Evolutionary conservation across 148 eudicot species (phyloP).

Genomic region (Salicornia ramosissima): DNA sequence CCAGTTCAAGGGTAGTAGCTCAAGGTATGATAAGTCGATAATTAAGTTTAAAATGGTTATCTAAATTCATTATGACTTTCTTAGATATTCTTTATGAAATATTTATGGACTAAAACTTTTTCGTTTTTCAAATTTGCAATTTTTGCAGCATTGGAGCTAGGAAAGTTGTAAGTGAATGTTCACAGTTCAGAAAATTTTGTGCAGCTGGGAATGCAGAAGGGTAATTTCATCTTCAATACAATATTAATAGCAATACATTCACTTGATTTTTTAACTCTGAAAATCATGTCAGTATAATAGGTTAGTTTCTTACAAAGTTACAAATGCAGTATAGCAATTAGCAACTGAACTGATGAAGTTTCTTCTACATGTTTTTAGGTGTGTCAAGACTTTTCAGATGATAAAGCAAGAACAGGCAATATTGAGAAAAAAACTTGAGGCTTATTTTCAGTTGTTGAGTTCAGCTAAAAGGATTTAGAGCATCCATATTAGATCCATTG

Average conservation of each 20-base stretch:
- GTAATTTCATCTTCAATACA: conserved; percentile 25
- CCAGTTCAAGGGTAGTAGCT: conserved; percentile 78
- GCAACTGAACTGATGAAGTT: background rate
- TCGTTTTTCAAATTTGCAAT: background rate
- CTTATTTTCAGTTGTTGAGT: conserved; percentile 48
- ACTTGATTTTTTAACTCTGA: background rate
- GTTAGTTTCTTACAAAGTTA: background rate
- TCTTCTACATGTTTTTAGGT: conserved; percentile 33
- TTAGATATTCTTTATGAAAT: background rate
- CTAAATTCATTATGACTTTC: background rate
- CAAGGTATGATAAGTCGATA: conserved; percentile 58
- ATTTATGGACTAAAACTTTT: background rate
- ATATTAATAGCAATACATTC: background rate
- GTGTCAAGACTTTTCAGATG: conserved; percentile 52
- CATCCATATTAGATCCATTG: background rate
- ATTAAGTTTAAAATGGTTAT: background rate
- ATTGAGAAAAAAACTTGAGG: conserved; percentile 58
- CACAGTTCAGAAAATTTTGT: conserved; percentile 62
- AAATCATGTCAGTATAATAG: background rate
- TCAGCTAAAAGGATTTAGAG: conserved; percentile 10
- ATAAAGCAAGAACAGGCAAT: conserved; percentile 59
- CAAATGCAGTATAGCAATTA: background rate
- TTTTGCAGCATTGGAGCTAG: conserved; percentile 79
- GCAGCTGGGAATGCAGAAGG: conserved; percentile 54
- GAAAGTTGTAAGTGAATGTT: conserved; percentile 60